phyloP scores from a whole-genome alignment of 257 asterid genomes.

The Lithospermum erythrorhizon region DNA sequence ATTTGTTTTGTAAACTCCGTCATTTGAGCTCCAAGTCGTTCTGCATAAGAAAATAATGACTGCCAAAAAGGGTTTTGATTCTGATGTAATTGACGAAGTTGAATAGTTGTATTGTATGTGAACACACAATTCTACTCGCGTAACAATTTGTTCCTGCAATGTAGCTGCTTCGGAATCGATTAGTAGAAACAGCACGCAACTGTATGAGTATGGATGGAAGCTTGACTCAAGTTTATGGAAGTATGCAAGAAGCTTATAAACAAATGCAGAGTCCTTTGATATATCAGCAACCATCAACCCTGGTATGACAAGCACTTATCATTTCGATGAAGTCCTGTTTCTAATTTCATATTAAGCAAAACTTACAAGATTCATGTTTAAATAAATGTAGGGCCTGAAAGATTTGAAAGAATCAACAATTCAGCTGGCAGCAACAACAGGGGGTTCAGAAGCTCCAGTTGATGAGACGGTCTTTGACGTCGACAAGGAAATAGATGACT shows the following conservation, averaged over 20 bases:
- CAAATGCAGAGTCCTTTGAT: slow-evolving; percentile 17
- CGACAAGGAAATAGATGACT: slow-evolving; percentile 19
- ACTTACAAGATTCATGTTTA: neutral
- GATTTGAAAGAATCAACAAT: slow-evolving; percentile 15
- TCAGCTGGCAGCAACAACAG: slow-evolving; percentile 9
- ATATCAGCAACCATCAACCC: slow-evolving; percentile 18
- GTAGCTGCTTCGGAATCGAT: slow-evolving; percentile 16
- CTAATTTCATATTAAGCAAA: neutral
- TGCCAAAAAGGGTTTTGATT: no score
- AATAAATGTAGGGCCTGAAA: slow-evolving; percentile 10
- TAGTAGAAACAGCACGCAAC: slow-evolving; percentile 13
- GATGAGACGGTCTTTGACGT: slow-evolving; percentile 15
- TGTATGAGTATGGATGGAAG: slow-evolving; percentile 13
- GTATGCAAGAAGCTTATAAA: slow-evolving; percentile 21
- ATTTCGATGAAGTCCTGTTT: no score
- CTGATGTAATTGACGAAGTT: no score
- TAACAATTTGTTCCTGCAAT: neutral
- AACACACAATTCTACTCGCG: neutral
- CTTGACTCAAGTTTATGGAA: slow-evolving; percentile 14
- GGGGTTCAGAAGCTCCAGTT: slow-evolving; percentile 10
- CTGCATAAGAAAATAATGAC: no score
- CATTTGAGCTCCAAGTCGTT: no score
- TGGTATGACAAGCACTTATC: slow-evolving; percentile 16
- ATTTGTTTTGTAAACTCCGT: no score
- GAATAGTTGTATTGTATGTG: no score